Evolutionary conservation across 441 rosid species (phyloP), one percentile per base, ranked within the genome.

Genomic region (Euphorbia celastroides): DNA sequence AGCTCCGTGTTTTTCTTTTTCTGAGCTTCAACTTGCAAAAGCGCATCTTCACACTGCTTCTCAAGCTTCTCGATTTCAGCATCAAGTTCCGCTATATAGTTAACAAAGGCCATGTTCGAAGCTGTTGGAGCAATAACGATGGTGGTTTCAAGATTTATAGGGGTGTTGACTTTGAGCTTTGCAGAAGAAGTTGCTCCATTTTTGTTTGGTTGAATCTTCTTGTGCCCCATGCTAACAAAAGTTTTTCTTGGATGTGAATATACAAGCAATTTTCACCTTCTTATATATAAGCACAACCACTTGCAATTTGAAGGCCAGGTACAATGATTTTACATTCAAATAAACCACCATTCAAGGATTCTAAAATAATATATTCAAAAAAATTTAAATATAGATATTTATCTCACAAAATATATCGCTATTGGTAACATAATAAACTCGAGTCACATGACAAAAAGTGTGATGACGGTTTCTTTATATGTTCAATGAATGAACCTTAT

Each of bases 51-150:
- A 50, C 63, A 66, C 50, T 74, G 62, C 59, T 58, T 38, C 36
- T 72, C 52, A n/a, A 70, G 80, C 22, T 56, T 55, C 7, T 19
- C 17, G 38, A 76, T 3, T 23, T 36, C 52, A n/a, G 74, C 72
- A 51, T 76, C 62, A 19, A 56, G 34, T 14, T 32, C 63, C 22
- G 60, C 36, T 27, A 31, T 34, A 44, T 17, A 26, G 22, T 19
- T 13, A 57, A 55, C 54, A 11, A 34, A 51, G 42, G 27, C 41
- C 23, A 14, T n/a, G 13, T 16, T 5, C 34, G 6, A 50, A 28
- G 14, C 25, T 16, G 16, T 3, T 42, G 5, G 8, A 16, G 7
- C 19, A 19, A 9, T 5, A 5, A 65, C 48, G 46, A 65, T 12
- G 7, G 54, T 60, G 30, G 46, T 57, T 34, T 69, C 68, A 2